Evolutionary conservation across 108 stramenopile genomes (phyloP).

Genomic region (Seminavis robusta): DNA sequence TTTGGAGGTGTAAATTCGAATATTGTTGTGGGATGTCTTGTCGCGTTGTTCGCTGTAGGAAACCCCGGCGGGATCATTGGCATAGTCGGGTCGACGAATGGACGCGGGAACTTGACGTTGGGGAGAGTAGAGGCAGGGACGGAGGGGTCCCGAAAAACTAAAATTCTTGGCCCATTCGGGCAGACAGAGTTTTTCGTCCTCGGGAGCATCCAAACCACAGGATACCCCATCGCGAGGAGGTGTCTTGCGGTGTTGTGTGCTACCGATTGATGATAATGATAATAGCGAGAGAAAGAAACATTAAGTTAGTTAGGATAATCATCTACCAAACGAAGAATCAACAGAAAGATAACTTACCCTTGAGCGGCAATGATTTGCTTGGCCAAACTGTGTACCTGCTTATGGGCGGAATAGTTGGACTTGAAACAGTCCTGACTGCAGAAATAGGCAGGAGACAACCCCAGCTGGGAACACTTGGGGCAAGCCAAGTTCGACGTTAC

Average conservation of each 20-base stretch:
- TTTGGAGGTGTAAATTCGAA: constrained; percentile 74
- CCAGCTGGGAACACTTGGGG: constrained; percentile 85
- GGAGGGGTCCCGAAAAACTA: constrained; percentile 63
- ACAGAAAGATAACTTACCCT: background rate
- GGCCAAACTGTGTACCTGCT: constrained; percentile 67
- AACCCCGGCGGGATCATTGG: constrained; percentile 61
- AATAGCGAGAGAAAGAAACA: background rate
- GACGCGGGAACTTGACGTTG: constrained; percentile 51
- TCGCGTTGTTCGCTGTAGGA: constrained; percentile 73
- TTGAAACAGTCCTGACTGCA: constrained; percentile 88
- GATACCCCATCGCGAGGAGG: constrained; percentile 47
- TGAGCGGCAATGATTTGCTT: constrained; percentile 61
- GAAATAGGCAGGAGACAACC: constrained; percentile 72
- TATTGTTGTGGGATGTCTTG: constrained; percentile 53
- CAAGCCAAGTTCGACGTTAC: constrained; percentile 72
- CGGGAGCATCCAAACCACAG: constrained; percentile 51
- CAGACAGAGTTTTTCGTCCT: constrained; percentile 41
- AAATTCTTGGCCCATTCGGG: constrained; percentile 69
- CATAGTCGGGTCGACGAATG: constrained; percentile 83
- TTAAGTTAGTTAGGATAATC: no score
- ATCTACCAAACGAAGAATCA: no score
- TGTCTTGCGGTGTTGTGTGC: constrained; percentile 44
- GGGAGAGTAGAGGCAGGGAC: constrained; percentile 69
- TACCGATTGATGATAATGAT: background rate
- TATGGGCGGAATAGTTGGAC: constrained; percentile 74